phyloP scores from a whole-genome alignment of 2,329 filamentous ascomycete genomes.

The Onygenales sp. region DNA sequence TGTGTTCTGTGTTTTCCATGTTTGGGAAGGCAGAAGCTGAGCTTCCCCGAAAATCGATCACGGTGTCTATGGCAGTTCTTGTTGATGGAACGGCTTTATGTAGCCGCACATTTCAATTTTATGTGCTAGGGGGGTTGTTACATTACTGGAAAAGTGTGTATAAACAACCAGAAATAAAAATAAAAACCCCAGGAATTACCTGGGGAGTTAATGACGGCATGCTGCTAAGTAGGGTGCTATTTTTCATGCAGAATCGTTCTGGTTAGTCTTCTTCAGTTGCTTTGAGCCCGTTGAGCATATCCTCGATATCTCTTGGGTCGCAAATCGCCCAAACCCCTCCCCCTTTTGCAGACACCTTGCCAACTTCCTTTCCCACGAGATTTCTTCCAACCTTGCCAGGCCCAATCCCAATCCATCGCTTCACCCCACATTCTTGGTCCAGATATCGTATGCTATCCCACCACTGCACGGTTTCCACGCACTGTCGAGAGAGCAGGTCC shows the following conservation, averaged over 20 bases:
- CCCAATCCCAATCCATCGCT: constrained; percentile 83
- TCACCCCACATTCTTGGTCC: constrained; percentile 71
- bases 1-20: constrained; percentile 34
- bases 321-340: constrained; percentile 90
- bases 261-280: constrained; percentile 43
- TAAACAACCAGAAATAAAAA: too few relatives aligned
- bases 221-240: too few relatives aligned
- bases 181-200: too few relatives aligned
- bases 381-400: constrained; percentile 91
- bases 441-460: constrained; percentile 88
- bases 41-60: neutral
- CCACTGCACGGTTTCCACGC: constrained; percentile 88
- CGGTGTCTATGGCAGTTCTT: neutral
- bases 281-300: constrained; percentile 55
- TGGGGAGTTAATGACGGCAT: too few relatives aligned
- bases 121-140: neutral
- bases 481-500: constrained; percentile 68
- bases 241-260: too few relatives aligned
- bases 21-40: constrained; percentile 26
- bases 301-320: constrained; percentile 66
- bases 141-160: constrained; percentile 32
- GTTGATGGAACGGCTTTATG: neutral
- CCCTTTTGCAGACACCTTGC: constrained; percentile 70
- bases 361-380: constrained; percentile 89
- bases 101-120: neutral